Base-by-base conservation (phyloP, 768 basidiomycete genomes). In the Boletus sp. region DNA sequence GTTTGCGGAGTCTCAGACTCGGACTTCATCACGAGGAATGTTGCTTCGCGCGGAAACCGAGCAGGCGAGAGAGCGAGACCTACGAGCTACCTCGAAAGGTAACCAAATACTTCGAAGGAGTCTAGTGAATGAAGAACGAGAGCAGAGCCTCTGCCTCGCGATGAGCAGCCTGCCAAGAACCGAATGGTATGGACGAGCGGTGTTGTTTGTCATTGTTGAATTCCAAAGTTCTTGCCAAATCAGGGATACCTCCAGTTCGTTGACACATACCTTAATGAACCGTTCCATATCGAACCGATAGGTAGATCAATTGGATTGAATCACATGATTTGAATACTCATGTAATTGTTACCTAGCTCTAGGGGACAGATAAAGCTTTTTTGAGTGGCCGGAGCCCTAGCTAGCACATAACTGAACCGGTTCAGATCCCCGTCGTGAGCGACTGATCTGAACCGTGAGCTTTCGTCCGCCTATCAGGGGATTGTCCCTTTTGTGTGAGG, bases 1-100 rank as follows among this genome's bases (percentile, higher is more conserved):
- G 73, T 67, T 47, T 72, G 70, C 3, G 64, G 63, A 43, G 61
- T 56, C 51, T 76, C 74, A 47, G 70, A 66, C 57, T 80, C 79
- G 2, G 72, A 61, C 67, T 80, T 81, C 77, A 78, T 78, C 33
- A 19, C 37, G 39, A 52, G 55, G 7, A 17, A 21, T 21, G 13
- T 10, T 15, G 6, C 40, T 5, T 27, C 29, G 40, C 30, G 21
- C 21, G 3, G 29, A n/a, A 23, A 46, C 23, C 5, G 23, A 51
- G 13, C 10, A 40, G 27, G 27, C 25, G 41, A 56, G 15, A 45
- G 14, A 19, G 19, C 30, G n/a, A 27, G 13, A 21, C 10, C 14
- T 21, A 2, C 4, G 23, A 32, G 13, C 2, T 23, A 23, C 39
- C 10, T n/a, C 19, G 11, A 14, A 47, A 8, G 19, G 9, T 7